Percentiles rank a stretch among this genome's conserved stretches.
phyloP scores from a whole-genome alignment of 2,329 filamentous ascomycete species.

The Whalleya microplaca region DNA sequence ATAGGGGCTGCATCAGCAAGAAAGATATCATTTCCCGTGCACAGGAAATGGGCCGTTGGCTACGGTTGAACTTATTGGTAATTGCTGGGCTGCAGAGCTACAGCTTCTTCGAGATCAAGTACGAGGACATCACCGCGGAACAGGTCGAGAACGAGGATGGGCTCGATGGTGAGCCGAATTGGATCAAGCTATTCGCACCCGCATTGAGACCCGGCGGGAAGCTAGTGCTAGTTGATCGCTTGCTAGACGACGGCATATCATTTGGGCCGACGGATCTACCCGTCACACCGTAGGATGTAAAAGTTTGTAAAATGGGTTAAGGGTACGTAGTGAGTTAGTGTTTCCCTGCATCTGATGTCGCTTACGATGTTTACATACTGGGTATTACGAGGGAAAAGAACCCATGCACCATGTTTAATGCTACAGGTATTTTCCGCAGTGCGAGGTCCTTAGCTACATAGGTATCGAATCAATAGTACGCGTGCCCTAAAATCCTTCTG shows the following conservation, averaged over 20 bases:
- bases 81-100: constrained; percentile 34
- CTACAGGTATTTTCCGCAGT: no score
- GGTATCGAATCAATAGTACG: neutral
- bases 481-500: neutral
- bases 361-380: no score
- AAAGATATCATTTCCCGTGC: constrained; percentile 22
- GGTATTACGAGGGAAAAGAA: no score
- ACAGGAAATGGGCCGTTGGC: constrained; percentile 27
- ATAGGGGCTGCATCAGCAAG: constrained; percentile 24
- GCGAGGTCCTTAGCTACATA: no score
- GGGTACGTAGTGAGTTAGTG: no score
- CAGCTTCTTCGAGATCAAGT: constrained; percentile 17
- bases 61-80: constrained; percentile 29
- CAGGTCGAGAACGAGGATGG: constrained; percentile 23
- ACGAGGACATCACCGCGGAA: constrained; percentile 11
- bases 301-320: no score
- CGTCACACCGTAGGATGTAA: no score
- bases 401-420: no score
- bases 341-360: no score
- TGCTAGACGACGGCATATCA: constrained; percentile 7
- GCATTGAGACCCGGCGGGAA: constrained; percentile 28
- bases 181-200: constrained; percentile 30
- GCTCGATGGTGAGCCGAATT: constrained; percentile 30
- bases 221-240: constrained; percentile 30
- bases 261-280: neutral